These are phyloP conservation scores for Passalora sequoiae DNA, from an alignment of 2,329 filamentous ascomycete species.

Conservation along the genomic window DNA sequence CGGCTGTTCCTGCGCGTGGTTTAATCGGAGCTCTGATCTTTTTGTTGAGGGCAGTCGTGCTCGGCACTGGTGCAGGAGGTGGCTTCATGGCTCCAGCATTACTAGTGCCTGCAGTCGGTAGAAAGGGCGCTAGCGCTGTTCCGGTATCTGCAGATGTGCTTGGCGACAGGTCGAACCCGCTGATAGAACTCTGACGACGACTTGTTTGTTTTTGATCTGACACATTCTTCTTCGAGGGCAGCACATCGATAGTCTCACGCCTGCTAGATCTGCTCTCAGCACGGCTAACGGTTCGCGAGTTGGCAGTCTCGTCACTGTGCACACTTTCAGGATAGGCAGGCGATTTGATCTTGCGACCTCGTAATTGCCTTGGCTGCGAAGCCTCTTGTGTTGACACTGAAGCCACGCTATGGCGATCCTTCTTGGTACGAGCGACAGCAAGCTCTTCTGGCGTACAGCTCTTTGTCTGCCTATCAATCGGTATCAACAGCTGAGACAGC, in stretches of 20 bases:
- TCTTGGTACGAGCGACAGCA: slow-evolving; percentile 52
- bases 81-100: slow-evolving; percentile 26
- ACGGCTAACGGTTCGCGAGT: slow-evolving; percentile 18
- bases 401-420: slow-evolving; percentile 58
- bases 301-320: slow-evolving; percentile 25
- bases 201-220: slow-evolving; percentile 22
- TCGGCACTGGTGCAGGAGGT: slow-evolving; percentile 20
- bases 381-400: slow-evolving; percentile 37
- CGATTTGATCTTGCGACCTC: slow-evolving; percentile 23
- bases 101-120: slow-evolving; percentile 9
- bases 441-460: slow-evolving; percentile 78
- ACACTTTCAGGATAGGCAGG: slow-evolving; percentile 22
- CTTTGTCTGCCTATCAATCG: slow-evolving; percentile 64
- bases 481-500: slow-evolving; percentile 75
- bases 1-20: slow-evolving; percentile 13
- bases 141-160: slow-evolving; percentile 21
- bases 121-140: slow-evolving; percentile 23
- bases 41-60: slow-evolving; percentile 21
- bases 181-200: slow-evolving; percentile 32
- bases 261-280: slow-evolving; percentile 20
- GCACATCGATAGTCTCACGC: slow-evolving; percentile 38
- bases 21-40: slow-evolving; percentile 26
- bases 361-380: slow-evolving; percentile 60
- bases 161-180: slow-evolving; percentile 25
- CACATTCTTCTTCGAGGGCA: slow-evolving; percentile 30